Evolutionary conservation across 1,139 yeast species (phyloP), one percentile per base, ranked within the genome.

Genomic region (Taphrina wiesneri): DNA sequence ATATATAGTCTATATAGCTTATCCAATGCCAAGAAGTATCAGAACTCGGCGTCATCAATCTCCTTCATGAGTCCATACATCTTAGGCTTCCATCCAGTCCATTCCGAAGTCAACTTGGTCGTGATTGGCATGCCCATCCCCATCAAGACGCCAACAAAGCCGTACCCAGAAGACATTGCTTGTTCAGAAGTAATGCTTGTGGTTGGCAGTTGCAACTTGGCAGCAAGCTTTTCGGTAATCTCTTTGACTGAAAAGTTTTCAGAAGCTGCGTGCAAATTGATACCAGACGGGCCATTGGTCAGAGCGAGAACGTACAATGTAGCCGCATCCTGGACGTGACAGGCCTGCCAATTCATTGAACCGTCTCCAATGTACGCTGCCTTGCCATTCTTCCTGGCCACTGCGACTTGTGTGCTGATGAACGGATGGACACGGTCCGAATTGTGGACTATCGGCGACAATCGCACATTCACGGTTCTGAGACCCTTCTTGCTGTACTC

Each of bases 291-390:
- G 15, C 23, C 54, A 21, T 45, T 9, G 21, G 34, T 26, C 23
- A 49, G 54, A 11, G 54, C 54, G 23, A 49, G 36, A 21, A 25
- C 36, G 54, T 49, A 49, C 15, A 49, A 36, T 6, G 17, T 2
- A 15, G 54, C 36, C 21, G 54, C 54, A 17, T 49, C 54, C 23
- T 49, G 11, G 54, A 49, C 54, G 23, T 49, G 54, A n/a, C 23
- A 19, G 7, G 54, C 34, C 21, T 19, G 36, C 54, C 54, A 49
- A 11, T 9, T 7, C 54, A 19, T 3, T 4, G 34, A 4, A 9
- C 54, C 54, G 36, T 49, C 54, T 1, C 36, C 54, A 19, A 49
- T 17, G n/a, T 49, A 49, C 9, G 36, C 36, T 4, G 36, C 54
- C 1, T 7, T 15, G 11, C 54, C 54, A 17, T 49, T 49, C 36